Evolutionary conservation across 1,284 basidiomycete species (phyloP).

Genomic region (Pisolithus thermaeus): DNA sequence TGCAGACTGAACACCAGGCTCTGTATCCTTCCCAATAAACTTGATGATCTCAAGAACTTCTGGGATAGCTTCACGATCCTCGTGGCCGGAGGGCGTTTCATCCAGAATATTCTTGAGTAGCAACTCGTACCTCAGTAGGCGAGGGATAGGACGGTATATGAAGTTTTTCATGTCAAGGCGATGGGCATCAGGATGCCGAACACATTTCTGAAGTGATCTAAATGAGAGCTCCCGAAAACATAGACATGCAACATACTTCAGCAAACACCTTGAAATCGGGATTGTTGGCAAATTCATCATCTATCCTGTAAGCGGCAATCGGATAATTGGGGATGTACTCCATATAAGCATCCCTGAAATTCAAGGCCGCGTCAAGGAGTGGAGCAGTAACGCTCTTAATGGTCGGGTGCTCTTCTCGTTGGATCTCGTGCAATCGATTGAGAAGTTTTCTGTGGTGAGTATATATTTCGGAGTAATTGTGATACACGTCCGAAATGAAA

Average conservation of each 20-base stretch:
- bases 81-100: constrained; percentile 65
- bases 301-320: constrained; percentile 86
- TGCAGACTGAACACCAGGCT: constrained; percentile 77
- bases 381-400: constrained; percentile 83
- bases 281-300: constrained; percentile 83
- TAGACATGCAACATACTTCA: constrained; percentile 49
- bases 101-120: constrained; percentile 77
- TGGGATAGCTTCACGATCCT: constrained; percentile 75
- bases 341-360: constrained; percentile 91
- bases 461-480: constrained; percentile 83
- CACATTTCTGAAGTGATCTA: constrained; percentile 45
- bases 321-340: constrained; percentile 93
- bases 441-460: constrained; percentile 70
- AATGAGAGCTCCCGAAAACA: not conserved
- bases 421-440: constrained; percentile 78
- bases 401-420: constrained; percentile 84
- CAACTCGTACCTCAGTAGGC: constrained; percentile 84
- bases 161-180: constrained; percentile 84
- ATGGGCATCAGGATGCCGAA: constrained; percentile 70
- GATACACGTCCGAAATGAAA: constrained; percentile 90
- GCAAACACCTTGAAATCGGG: constrained; percentile 76
- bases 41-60: constrained; percentile 84
- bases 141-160: constrained; percentile 83
- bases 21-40: constrained; percentile 75
- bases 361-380: constrained; percentile 83